A percentile compares a stretch with the other conserved stretches of the same genome.
Evolutionary conservation across 2,329 filamentous ascomycete genomes (phyloP).

Genomic region (Penicillium sp.): DNA sequence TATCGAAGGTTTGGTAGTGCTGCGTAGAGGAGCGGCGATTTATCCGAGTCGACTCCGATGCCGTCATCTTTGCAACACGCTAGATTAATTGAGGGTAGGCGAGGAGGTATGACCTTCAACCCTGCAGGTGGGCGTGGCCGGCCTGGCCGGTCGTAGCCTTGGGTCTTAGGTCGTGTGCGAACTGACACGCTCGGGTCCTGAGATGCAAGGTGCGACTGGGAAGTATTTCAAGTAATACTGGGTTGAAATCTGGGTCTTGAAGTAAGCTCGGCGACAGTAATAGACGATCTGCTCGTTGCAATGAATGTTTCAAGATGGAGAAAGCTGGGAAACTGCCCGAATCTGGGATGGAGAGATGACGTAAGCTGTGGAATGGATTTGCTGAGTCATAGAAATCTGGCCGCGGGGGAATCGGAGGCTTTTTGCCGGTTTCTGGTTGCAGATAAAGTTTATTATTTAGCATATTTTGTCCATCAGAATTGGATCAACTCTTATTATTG

Average conservation of each 20-base stretch:
- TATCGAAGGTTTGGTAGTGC: slow-evolving; percentile 54
- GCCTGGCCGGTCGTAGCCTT: slow-evolving; percentile 13
- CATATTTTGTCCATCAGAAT: background rate
- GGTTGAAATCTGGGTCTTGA: background rate
- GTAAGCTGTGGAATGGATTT: slow-evolving; percentile 22
- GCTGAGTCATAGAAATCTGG: slow-evolving; percentile 20
- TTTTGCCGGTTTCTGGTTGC: background rate
- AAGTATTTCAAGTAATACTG: background rate
- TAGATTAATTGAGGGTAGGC: slow-evolving; percentile 3
- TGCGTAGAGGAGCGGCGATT: slow-evolving; percentile 49
- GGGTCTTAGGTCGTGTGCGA: slow-evolving; percentile 13
- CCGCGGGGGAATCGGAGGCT: background rate
- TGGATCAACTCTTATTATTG: background rate
- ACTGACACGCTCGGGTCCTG: background rate
- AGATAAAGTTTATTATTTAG: slow-evolving; percentile 1
- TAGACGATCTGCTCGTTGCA: background rate
- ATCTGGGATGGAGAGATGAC: slow-evolving; percentile 20
- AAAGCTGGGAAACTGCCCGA: slow-evolving; percentile 12
- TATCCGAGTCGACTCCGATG: slow-evolving; percentile 36
- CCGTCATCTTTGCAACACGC: slow-evolving; percentile 32
- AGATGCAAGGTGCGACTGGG: background rate
- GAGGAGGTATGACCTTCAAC: slow-evolving; percentile 7
- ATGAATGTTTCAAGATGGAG: slow-evolving; percentile 6
- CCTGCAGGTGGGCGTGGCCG: slow-evolving; percentile 14
- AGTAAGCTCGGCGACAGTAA: background rate